Evolutionary conservation across 2,329 filamentous ascomycete genomes (phyloP).

Genomic region (Sarocladium strictum): DNA sequence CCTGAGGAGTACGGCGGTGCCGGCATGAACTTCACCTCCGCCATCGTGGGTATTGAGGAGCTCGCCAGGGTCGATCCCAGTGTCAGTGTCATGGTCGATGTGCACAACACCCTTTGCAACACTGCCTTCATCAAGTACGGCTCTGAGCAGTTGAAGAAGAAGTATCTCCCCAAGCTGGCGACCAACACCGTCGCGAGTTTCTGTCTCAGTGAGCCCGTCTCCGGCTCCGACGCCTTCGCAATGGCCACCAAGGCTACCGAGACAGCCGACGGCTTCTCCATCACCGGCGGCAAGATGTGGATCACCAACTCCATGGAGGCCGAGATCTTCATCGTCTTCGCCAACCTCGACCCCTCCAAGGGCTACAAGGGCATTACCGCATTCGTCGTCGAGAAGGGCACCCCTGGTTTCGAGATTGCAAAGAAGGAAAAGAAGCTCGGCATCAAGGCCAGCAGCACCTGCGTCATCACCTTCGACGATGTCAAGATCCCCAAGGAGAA

Average conservation of each 20-base stretch:
- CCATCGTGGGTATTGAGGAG: constrained; percentile 96
- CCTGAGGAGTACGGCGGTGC: constrained; percentile 95
- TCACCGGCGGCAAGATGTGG: constrained; percentile 98
- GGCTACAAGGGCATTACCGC: constrained; percentile 97
- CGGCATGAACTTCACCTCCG: constrained; percentile 97
- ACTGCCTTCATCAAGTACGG: constrained; percentile 86
- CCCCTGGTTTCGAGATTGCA: constrained; percentile 84
- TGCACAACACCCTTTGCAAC: constrained; percentile 97
- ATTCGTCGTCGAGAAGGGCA: constrained; percentile 88
- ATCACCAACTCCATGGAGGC: constrained; percentile 97
- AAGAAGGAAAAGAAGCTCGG: constrained; percentile 99
- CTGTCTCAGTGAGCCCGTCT: constrained; percentile 87
- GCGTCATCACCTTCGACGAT: constrained; percentile 96
- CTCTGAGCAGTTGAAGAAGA: constrained; percentile 69
- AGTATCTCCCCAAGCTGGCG: constrained; percentile 83
- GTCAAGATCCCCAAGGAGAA: constrained; percentile 85
- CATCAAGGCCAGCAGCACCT: constrained; percentile 92
- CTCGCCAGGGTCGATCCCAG: constrained; percentile 89
- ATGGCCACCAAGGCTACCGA: constrained; percentile 85
- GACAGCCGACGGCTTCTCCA: constrained; percentile 75
- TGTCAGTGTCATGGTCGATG: constrained; percentile 91
- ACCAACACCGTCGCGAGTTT: constrained; percentile 89
- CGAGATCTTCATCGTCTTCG: constrained; percentile 94
- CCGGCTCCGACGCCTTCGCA: constrained; percentile 93
- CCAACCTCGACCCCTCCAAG: constrained; percentile 85